Percentiles rank a stretch among this genome's conserved stretches.
Evolutionary conservation across 2,329 filamentous ascomycete genomes (phyloP).

Genomic region (Aspergillus japonicus): DNA sequence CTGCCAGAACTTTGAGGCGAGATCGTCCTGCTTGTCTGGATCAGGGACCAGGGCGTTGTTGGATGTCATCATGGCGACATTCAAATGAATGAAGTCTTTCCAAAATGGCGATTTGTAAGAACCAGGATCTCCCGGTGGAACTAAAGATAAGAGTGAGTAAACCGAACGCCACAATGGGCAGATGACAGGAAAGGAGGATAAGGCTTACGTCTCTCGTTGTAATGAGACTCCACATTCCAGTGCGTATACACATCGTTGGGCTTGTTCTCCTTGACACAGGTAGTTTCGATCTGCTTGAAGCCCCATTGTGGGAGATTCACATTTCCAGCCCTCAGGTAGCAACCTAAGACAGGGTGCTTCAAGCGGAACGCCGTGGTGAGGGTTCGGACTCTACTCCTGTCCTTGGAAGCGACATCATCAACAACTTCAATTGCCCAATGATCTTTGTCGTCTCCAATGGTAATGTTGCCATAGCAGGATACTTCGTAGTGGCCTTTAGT

Average conservation of each 20-base stretch:
- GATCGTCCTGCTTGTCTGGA: constrained; percentile 97
- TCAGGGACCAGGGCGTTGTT: constrained; percentile 98
- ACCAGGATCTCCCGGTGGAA: constrained; percentile 83
- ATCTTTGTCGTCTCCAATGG: constrained; percentile 94
- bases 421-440: constrained; percentile 95
- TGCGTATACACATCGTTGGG: constrained; percentile 92
- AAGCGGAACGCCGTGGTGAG: constrained; percentile 91
- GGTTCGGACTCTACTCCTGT: constrained; percentile 81
- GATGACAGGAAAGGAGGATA: not conserved
- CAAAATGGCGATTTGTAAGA: constrained; percentile 96
- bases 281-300: constrained; percentile 99
- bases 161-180: not conserved
- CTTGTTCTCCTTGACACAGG: constrained; percentile 90
- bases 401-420: constrained; percentile 80
- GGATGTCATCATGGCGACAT: constrained; percentile 99
- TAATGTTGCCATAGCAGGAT: constrained; percentile 92
- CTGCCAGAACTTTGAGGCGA: constrained; percentile 96
- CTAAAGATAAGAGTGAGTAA: constrained; percentile 45
- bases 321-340: constrained; percentile 92
- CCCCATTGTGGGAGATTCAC: constrained; percentile 98
- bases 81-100: constrained; percentile 95
- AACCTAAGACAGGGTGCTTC: constrained; percentile 76
- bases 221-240: constrained; percentile 97
- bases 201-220: constrained; percentile 83
- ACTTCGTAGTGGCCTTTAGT: constrained; percentile 90